phyloP scores from a whole-genome alignment of 2,329 filamentous ascomycete genomes.

The Aspergillus floridensis region DNA sequence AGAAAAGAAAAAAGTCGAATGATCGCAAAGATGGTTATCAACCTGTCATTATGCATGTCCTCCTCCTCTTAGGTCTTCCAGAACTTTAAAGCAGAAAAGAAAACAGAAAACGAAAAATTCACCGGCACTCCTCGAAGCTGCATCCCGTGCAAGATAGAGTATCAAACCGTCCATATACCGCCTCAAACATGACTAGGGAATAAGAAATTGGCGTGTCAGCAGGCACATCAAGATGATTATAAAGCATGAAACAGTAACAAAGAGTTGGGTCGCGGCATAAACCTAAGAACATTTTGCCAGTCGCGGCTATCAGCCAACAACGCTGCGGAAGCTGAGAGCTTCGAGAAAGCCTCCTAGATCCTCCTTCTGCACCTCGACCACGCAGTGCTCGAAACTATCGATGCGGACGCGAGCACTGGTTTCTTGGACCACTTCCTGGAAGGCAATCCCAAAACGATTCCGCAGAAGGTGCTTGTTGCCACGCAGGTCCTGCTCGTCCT shows the following conservation, averaged over 20 bases:
- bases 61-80: conserved; percentile 10
- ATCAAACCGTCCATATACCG: background rate
- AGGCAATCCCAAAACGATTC: conserved; percentile 91
- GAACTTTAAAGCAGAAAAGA: conserved; percentile 10
- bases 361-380: conserved; percentile 97
- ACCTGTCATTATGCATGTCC: conserved; percentile 22
- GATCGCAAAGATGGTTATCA: conserved; percentile 18
- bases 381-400: conserved; percentile 95
- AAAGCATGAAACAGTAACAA: conserved; percentile 1
- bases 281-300: background rate
- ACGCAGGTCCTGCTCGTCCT: conserved; percentile 54
- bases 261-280: background rate
- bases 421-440: conserved; percentile 90
- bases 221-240: conserved; percentile 2
- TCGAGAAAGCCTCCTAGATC: conserved; percentile 89
- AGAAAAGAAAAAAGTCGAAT: conserved; percentile 13
- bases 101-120: background rate
- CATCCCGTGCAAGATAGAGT: conserved; percentile 11
- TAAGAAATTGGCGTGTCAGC: conserved; percentile 7
- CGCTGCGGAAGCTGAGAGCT: conserved; percentile 83
- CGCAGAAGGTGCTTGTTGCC: conserved; percentile 67
- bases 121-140: conserved; percentile 9
- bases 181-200: conserved; percentile 7
- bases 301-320: conserved; percentile 54
- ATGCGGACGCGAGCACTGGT: conserved; percentile 86